phyloP scores from a whole-genome alignment of 2,329 filamentous ascomycete genomes.

The Aspergillus sergii region DNA sequence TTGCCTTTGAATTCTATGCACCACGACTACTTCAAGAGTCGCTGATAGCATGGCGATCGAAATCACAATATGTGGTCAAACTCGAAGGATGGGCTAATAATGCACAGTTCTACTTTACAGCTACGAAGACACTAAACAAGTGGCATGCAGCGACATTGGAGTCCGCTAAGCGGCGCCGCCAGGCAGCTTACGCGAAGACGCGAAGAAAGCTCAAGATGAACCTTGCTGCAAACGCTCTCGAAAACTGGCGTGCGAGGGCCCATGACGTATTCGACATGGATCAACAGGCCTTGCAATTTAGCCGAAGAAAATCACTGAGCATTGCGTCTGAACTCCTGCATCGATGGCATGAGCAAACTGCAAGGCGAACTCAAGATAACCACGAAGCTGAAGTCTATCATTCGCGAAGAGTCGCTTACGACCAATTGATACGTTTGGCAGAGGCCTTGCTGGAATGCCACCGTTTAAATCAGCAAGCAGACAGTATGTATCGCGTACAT shows the following conservation, averaged over 20 bases:
- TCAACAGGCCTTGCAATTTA: constrained; percentile 40
- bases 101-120: constrained; percentile 59
- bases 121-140: constrained; percentile 51
- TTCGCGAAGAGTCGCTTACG: constrained; percentile 40
- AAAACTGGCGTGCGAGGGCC: constrained; percentile 40
- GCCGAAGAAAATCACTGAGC: constrained; percentile 37
- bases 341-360: constrained; percentile 47
- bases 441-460: constrained; percentile 36
- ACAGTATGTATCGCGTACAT: constrained; percentile 49
- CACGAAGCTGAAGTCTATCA: constrained; percentile 43
- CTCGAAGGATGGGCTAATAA: constrained; percentile 57
- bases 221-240: constrained; percentile 50
- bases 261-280: constrained; percentile 39
- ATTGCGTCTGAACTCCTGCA: constrained; percentile 41
- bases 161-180: constrained; percentile 54
- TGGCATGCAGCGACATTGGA: constrained; percentile 56
- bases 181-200: constrained; percentile 58
- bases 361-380: constrained; percentile 36
- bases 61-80: constrained; percentile 46
- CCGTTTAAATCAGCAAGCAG: constrained; percentile 48
- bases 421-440: constrained; percentile 41
- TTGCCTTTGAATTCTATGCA: constrained; percentile 47
- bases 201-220: constrained; percentile 58
- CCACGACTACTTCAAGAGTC: constrained; percentile 45
- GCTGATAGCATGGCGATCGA: constrained; percentile 41